phyloP scores from a whole-genome alignment of 495 filamentous ascomycete genomes.

The Massariosphaeria phaeospora region DNA sequence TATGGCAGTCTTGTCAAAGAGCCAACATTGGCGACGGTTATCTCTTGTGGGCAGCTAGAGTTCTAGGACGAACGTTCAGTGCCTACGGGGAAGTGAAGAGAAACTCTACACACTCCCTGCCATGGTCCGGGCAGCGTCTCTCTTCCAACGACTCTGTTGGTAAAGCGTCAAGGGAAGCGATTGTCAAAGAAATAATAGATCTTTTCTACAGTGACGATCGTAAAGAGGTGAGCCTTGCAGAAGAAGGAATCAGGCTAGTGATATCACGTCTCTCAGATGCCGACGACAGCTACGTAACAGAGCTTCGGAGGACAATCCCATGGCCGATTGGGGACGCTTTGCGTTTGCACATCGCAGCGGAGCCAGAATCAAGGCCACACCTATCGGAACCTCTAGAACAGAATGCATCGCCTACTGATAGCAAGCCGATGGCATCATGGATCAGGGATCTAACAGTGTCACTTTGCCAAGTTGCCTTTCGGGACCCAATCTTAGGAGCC shows the following conservation, averaged over 20 bases:
- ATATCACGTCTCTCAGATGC: conserved; percentile 52
- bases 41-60: conserved; percentile 74
- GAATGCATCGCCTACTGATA: conserved; percentile 4
- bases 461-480: conserved; percentile 54
- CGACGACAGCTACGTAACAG: conserved; percentile 12
- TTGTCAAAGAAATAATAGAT: conserved; percentile 61
- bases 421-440: conserved; percentile 48
- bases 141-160: conserved; percentile 3
- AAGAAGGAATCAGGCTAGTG: conserved; percentile 68
- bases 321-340: conserved; percentile 16
- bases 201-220: conserved; percentile 61
- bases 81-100: conserved; percentile 52
- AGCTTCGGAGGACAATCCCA: conserved; percentile 29
- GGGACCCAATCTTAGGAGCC: conserved; percentile 54
- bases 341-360: conserved; percentile 5
- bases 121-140: conserved; percentile 3
- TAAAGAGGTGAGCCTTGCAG: conserved; percentile 65
- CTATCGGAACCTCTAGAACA: conserved; percentile 3
- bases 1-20: conserved; percentile 69
- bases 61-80: conserved; percentile 79
- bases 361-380: not conserved
- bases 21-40: conserved; percentile 61
- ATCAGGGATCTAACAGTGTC: conserved; percentile 57
- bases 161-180: conserved; percentile 34
- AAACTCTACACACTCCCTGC: conserved; percentile 46